phyloP scores from a whole-genome alignment of 768 basidiomycete species.

The Lentinula edodes region DNA sequence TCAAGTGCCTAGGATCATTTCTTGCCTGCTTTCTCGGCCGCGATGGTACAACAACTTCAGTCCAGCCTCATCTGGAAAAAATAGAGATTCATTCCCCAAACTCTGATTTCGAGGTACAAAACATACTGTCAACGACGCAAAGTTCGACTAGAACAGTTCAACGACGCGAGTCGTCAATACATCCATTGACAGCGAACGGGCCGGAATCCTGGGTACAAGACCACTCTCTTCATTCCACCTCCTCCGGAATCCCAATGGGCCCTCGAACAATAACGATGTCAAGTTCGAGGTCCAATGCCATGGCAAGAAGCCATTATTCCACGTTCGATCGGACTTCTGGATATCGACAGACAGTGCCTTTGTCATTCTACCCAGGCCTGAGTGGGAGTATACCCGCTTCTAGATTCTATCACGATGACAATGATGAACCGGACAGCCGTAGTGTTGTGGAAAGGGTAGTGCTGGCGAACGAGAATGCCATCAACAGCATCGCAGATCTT shows the following conservation, averaged over 20 bases:
- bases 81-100: slow-evolving; percentile 25
- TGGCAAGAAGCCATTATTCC: neutral
- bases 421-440: neutral
- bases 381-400: neutral
- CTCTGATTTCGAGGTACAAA: slow-evolving; percentile 62
- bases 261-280: neutral
- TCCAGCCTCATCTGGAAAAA: slow-evolving; percentile 80
- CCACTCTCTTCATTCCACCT: neutral
- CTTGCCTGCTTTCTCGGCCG: slow-evolving; percentile 84
- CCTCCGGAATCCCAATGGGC: neutral
- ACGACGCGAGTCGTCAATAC: neutral
- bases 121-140: slow-evolving; percentile 6
- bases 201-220: neutral
- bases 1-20: slow-evolving; percentile 54
- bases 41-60: slow-evolving; percentile 82
- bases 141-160: neutral
- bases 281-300: neutral
- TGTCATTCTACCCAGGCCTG: neutral
- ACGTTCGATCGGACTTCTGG: neutral
- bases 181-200: neutral
- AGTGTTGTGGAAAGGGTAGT: slow-evolving; percentile 88
- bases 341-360: neutral
- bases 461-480: slow-evolving; percentile 92
- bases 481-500: slow-evolving; percentile 90
- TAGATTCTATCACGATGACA: neutral